Evolutionary conservation across 257 asterid genomes (phyloP).

Genomic region (Linderniella brevidens): DNA sequence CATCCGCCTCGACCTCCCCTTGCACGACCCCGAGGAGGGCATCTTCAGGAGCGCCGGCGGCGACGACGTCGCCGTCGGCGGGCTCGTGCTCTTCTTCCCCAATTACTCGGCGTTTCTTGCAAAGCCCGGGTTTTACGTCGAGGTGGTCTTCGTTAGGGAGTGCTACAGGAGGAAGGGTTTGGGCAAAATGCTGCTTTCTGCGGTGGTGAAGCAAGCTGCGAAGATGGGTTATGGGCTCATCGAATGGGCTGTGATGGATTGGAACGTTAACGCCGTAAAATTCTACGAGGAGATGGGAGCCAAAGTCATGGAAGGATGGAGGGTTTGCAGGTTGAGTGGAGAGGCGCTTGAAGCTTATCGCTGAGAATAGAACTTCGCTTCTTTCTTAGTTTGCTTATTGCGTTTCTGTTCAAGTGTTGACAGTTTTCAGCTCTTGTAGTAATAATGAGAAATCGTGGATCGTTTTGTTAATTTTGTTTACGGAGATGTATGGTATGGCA

Average conservation of each 20-base stretch:
- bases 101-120: conserved; percentile 69
- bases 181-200: conserved; percentile 46
- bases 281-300: conserved; percentile 89
- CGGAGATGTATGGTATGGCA: no score
- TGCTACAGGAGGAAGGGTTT: conserved; percentile 72
- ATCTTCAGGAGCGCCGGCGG: conserved; percentile 19
- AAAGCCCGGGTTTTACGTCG: conserved; percentile 69
- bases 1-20: conserved; percentile 39
- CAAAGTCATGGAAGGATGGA: conserved; percentile 57
- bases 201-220: conserved; percentile 81
- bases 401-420: no score
- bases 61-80: conserved; percentile 28
- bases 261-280: conserved; percentile 54
- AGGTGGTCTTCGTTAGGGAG: conserved; percentile 75
- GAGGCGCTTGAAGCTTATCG: conserved; percentile 54
- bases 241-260: conserved; percentile 87
- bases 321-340: conserved; percentile 65
- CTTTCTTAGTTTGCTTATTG: no score
- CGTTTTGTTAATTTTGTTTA: no score
- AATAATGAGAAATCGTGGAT: no score
- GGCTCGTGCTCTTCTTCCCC: conserved; percentile 70
- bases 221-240: conserved; percentile 77
- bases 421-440: no score
- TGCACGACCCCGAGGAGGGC: conserved; percentile 45
- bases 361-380: no score